These are phyloP conservation scores for Diaporthe citrichinensis DNA, from an alignment of 2,329 filamentous ascomycete species.

Conservation along the genomic window DNA sequence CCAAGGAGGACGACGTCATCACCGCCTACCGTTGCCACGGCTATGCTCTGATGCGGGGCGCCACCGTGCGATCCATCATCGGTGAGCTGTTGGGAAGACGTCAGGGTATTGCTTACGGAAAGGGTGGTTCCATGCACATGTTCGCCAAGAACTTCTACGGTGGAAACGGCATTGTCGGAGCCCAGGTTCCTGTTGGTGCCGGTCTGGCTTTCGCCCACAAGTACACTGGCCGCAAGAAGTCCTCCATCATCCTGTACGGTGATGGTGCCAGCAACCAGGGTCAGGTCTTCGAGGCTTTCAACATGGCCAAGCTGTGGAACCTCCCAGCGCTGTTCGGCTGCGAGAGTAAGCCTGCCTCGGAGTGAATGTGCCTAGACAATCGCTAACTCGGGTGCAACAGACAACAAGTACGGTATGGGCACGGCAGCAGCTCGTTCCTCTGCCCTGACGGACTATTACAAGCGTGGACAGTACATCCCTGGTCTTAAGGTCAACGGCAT, in stretches of 20 bases:
- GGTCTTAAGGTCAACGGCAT: conserved; percentile 99
- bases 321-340: conserved; percentile 96
- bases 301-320: conserved; percentile 99
- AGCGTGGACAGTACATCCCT: conserved; percentile 99
- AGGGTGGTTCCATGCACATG: conserved; percentile 99
- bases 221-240: conserved; percentile 89
- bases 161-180: conserved; percentile 98
- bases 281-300: conserved; percentile 99
- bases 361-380: neutral
- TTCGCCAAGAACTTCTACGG: conserved; percentile 98
- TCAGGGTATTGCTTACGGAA: conserved; percentile 97
- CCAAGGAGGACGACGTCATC: conserved; percentile 92
- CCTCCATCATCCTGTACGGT: conserved; percentile 92
- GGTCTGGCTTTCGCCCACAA: conserved; percentile 97
- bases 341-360: conserved; percentile 81
- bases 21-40: conserved; percentile 99
- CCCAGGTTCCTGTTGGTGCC: conserved; percentile 96
- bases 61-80: conserved; percentile 90
- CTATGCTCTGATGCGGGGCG: conserved; percentile 97
- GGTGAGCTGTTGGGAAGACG: conserved; percentile 95
- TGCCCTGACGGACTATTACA: conserved; percentile 99
- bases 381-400: conserved; percentile 61
- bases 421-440: conserved; percentile 94
- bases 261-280: conserved; percentile 99
- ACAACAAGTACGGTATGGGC: conserved; percentile 99